phyloP scores from a whole-genome alignment of 2,329 filamentous ascomycete genomes.

The Paecilomyces fulvus region DNA sequence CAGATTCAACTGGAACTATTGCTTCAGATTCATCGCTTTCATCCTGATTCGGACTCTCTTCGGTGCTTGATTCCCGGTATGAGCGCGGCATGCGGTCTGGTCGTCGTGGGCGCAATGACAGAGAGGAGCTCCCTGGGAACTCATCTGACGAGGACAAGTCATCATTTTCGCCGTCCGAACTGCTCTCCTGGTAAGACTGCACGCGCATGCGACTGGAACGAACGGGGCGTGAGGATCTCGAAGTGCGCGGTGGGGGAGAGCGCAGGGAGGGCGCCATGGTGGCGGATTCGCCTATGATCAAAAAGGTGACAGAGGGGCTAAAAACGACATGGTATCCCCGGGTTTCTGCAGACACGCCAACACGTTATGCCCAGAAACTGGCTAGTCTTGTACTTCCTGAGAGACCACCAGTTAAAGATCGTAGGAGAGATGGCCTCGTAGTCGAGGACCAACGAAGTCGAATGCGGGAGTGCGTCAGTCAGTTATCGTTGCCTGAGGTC shows the following conservation, averaged over 20 bases:
- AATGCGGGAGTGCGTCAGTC: not conserved
- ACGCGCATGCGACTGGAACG: slow-evolving; percentile 28
- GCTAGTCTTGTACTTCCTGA: not conserved
- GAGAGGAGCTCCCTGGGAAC: slow-evolving; percentile 6
- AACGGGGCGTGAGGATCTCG: slow-evolving; percentile 22
- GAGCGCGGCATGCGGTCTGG: slow-evolving; percentile 17
- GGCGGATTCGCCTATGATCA: slow-evolving; percentile 7
- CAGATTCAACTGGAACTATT: slow-evolving; percentile 6
- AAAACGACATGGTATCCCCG: slow-evolving; percentile 2
- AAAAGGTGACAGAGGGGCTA: slow-evolving; percentile 4
- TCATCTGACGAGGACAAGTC: slow-evolving; percentile 7
- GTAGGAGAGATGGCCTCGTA: not conserved
- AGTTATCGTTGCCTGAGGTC: not conserved
- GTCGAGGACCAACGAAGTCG: not conserved
- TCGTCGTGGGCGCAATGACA: slow-evolving; percentile 23
- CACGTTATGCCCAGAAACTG: not conserved
- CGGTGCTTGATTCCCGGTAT: slow-evolving; percentile 29
- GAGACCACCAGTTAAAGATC: not conserved
- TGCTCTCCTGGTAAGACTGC: slow-evolving; percentile 30
- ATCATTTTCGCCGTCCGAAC: slow-evolving; percentile 19
- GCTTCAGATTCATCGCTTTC: slow-evolving; percentile 8
- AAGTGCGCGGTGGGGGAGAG: slow-evolving; percentile 10
- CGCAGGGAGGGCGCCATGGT: slow-evolving; percentile 23
- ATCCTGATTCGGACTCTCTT: slow-evolving; percentile 14
- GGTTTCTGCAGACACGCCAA: not conserved